A percentile compares a stretch with the other conserved stretches of the same genome.
phyloP scores from a whole-genome alignment of 2,329 filamentous ascomycete species.

The Paracorniculantispora psalliotae region DNA sequence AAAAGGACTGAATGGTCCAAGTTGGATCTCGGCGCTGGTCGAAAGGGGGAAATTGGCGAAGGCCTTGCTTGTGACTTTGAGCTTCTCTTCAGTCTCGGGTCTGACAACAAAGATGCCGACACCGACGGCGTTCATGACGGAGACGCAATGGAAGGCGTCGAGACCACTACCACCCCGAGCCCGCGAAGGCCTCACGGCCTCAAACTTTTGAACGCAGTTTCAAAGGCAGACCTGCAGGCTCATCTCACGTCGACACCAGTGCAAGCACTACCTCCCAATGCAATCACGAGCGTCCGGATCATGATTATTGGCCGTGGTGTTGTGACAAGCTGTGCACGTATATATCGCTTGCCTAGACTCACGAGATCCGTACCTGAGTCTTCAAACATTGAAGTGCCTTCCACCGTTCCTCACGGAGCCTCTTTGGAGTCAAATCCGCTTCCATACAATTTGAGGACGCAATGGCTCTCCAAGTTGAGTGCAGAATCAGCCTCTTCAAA shows the following conservation, averaged over 20 bases:
- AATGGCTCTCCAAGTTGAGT: conserved; percentile 64
- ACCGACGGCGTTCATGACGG: neutral
- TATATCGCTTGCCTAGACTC: conserved; percentile 70
- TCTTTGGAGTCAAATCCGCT: conserved; percentile 22
- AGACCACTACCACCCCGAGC: conserved; percentile 11
- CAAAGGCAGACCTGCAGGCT: conserved; percentile 18
- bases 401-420: conserved; percentile 32
- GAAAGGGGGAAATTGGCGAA: conserved; percentile 75
- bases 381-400: conserved; percentile 41
- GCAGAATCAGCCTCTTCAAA: conserved; percentile 8
- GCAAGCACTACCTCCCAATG: conserved; percentile 27
- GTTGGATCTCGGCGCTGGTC: conserved; percentile 66
- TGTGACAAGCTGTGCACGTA: conserved; percentile 65
- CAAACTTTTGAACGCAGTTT: conserved; percentile 26
- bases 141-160: conserved; percentile 6
- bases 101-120: conserved; percentile 14
- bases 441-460: conserved; percentile 50
- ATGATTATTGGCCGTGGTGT: conserved; percentile 65
- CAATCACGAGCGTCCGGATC: conserved; percentile 59
- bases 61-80: conserved; percentile 86
- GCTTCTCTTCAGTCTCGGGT: conserved; percentile 45
- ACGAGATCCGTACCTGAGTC: conserved; percentile 20
- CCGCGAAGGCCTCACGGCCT: neutral
- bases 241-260: conserved; percentile 17
- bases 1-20: conserved; percentile 73